These are phyloP conservation scores for Fusarium lyarnte DNA, from an alignment of 2,329 filamentous ascomycete species.

Conservation along the genomic window DNA sequence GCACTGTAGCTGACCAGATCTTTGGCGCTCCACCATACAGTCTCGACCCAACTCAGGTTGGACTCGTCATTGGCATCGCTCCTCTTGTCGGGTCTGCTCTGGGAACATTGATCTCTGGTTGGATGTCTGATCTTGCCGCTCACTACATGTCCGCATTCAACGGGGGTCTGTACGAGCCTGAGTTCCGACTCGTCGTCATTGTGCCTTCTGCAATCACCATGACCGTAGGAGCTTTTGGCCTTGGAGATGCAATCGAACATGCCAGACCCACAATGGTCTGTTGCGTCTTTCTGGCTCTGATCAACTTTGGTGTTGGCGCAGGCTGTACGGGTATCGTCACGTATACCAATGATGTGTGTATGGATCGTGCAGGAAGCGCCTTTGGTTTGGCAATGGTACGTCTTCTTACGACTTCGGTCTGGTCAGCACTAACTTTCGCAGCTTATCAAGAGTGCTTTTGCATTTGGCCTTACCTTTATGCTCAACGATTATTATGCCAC, in stretches of 20 bases:
- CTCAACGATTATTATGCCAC: neutral
- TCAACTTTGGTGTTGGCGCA: neutral
- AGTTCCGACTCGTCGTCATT: neutral
- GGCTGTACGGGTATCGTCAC: neutral
- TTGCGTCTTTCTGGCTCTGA: neutral
- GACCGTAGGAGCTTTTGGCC: neutral
- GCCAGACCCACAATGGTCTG: neutral
- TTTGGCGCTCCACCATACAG: conserved; percentile 1
- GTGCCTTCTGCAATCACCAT: neutral
- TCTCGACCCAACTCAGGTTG: neutral
- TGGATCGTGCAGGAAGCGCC: neutral
- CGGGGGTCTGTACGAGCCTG: neutral
- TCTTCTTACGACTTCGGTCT: neutral
- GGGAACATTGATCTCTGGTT: neutral
- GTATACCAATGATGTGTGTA: neutral
- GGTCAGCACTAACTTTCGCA: neutral
- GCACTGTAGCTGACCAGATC: neutral
- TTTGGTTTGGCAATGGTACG: neutral
- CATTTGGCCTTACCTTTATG: neutral
- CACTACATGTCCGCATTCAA: neutral
- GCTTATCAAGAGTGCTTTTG: neutral
- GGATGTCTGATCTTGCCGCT: neutral
- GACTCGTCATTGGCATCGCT: neutral
- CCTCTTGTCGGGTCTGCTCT: neutral
- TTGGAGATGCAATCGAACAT: neutral